phyloP scores from a whole-genome alignment of 331 rosid genomes.

The Spiraea crenata region DNA sequence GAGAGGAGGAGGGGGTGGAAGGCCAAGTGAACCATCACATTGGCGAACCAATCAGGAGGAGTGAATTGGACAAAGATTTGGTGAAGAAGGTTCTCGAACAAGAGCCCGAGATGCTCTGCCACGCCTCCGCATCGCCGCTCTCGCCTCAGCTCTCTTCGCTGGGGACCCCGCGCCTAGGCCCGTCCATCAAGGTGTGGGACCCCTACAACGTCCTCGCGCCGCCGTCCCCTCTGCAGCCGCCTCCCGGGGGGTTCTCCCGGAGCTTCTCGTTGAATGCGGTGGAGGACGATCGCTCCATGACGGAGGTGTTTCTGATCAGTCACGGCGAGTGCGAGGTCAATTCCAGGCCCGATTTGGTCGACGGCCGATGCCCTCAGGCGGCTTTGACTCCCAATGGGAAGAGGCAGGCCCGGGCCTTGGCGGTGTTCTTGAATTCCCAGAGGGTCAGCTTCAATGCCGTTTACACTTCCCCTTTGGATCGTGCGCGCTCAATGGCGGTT shows the following conservation, averaged over 20 bases:
- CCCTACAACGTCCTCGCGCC: conserved; percentile 89
- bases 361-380: conserved; percentile 71
- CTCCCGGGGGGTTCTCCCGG: conserved; percentile 56
- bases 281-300: conserved; percentile 48
- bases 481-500: conserved; percentile 74
- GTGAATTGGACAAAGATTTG: conserved; percentile 36
- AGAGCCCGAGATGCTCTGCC: conserved; percentile 93
- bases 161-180: conserved; percentile 91
- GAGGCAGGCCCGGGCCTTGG: conserved; percentile 92
- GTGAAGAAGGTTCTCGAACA: conserved; percentile 84
- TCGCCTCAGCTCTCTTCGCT: conserved; percentile 92
- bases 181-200: conserved; percentile 93
- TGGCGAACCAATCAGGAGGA: conserved; percentile 29
- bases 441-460: conserved; percentile 74
- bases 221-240: conserved; percentile 68
- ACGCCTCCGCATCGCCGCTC: conserved; percentile 88
- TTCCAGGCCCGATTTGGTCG: conserved; percentile 70
- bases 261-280: conserved; percentile 46
- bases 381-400: conserved; percentile 64
- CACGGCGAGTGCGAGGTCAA: conserved; percentile 88
- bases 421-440: conserved; percentile 87
- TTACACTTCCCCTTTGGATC: conserved; percentile 78
- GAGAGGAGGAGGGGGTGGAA: conserved; percentile 36
- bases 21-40: conserved; percentile 22
- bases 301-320: conserved; percentile 77